Percentiles rank a stretch among this genome's conserved stretches.
Conservation (phyloP, 495 filamentous ascomycete species). For the Chaetomium tenue region DNA sequence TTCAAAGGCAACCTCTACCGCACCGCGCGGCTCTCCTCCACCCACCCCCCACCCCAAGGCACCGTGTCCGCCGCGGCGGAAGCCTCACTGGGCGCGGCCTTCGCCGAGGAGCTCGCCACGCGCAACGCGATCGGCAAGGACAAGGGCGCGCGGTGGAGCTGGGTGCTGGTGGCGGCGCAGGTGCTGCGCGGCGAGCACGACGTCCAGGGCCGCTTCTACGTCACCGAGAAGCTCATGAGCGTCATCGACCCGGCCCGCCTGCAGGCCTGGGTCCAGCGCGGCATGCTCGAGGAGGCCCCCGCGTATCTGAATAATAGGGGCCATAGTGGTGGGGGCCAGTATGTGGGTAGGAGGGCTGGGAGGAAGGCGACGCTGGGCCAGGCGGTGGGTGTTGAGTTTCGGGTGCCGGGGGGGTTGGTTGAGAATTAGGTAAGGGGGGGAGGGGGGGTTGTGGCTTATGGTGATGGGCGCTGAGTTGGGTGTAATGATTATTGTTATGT, state of each 20-base stretch:
- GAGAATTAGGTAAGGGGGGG: conserved; percentile 22
- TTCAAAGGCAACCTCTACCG: conserved; percentile 36
- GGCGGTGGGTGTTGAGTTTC: conserved; percentile 26
- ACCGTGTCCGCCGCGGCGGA: conserved; percentile 18
- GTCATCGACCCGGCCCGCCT: conserved; percentile 34
- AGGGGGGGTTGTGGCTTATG: background rate
- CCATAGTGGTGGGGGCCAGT: conserved; percentile 29
- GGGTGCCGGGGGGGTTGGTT: conserved; percentile 28
- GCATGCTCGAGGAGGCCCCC: conserved; percentile 36
- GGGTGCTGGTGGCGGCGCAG: conserved; percentile 28
- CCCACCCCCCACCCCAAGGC: conserved; percentile 16
- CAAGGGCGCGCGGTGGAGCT: conserved; percentile 32
- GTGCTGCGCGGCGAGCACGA: conserved; percentile 28
- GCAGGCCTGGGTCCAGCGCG: conserved; percentile 27
- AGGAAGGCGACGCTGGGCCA: conserved; percentile 27
- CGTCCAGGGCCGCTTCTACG: conserved; percentile 47
- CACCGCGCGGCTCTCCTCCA: conserved; percentile 19
- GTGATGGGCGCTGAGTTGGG: no score
- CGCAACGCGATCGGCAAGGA: conserved; percentile 36
- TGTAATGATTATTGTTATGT: background rate
- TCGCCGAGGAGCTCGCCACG: conserved; percentile 38
- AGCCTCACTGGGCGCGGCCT: conserved; percentile 32
- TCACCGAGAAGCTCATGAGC: conserved; percentile 38
- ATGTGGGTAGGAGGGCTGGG: conserved; percentile 12
- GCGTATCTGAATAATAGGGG: conserved; percentile 43